phyloP scores from a whole-genome alignment of 192 early-diverging fungal genomes.

The Backusella australiensis region DNA sequence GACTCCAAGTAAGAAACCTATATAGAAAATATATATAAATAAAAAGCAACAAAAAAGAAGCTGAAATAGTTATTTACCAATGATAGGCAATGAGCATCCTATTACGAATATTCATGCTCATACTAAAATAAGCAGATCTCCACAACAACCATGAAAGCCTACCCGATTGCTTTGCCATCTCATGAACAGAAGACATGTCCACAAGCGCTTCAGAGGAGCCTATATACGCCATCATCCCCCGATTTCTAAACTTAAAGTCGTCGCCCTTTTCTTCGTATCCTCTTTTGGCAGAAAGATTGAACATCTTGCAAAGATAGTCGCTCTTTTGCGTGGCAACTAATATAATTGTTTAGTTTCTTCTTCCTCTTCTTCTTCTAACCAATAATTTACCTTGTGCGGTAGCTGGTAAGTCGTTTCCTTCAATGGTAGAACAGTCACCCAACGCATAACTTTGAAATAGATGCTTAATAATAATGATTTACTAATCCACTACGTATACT shows the following conservation, averaged over 20 bases:
- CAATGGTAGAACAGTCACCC: slow-evolving; percentile 88
- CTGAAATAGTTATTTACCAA: slow-evolving; percentile 40
- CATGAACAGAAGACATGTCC: slow-evolving; percentile 52
- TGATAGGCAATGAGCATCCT: slow-evolving; percentile 74
- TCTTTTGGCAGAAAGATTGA: slow-evolving; percentile 19
- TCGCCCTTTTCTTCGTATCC: slow-evolving; percentile 19
- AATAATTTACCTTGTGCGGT: slow-evolving; percentile 68
- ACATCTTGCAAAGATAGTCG: slow-evolving; percentile 54
- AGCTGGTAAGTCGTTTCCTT: slow-evolving; percentile 72
- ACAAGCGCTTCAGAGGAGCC: slow-evolving; percentile 57
- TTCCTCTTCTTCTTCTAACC: too few relatives aligned
- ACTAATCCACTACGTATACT: background rate
- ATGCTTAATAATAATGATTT: background rate
- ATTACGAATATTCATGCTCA: slow-evolving; percentile 64
- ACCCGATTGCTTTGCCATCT: slow-evolving; percentile 48
- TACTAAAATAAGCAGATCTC: slow-evolving; percentile 71
- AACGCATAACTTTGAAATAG: slow-evolving; percentile 61
- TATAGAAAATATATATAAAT: background rate
- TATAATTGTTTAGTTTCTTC: background rate
- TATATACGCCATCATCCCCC: slow-evolving; percentile 71
- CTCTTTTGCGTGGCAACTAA: slow-evolving; percentile 74
- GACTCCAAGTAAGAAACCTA: slow-evolving; percentile 24
- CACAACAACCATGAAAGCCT: slow-evolving; percentile 63
- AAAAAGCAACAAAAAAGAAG: background rate
- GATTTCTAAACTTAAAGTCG: slow-evolving; percentile 59